Evolutionary conservation across 352 stramenopile genomes (phyloP).

Genomic region (Pseudoperonospora humuli): DNA sequence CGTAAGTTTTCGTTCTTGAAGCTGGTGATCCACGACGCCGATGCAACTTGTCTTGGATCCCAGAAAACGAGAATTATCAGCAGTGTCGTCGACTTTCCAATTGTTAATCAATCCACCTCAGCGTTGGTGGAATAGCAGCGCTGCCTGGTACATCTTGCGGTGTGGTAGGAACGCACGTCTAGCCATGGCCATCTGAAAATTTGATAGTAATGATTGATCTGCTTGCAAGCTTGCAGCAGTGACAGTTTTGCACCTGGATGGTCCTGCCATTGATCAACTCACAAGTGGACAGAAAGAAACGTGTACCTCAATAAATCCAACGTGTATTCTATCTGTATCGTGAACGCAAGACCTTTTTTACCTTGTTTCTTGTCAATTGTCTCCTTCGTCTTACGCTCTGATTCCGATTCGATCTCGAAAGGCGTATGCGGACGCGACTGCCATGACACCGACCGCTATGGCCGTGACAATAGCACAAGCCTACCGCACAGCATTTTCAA

Average conservation of each 20-base stretch:
- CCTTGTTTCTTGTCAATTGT: background rate
- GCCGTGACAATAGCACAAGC: constrained; percentile 22
- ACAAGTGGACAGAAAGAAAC: background rate
- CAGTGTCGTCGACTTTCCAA: background rate
- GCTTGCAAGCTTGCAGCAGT: constrained; percentile 3
- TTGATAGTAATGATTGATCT: constrained; percentile 2
- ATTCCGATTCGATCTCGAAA: constrained; percentile 26
- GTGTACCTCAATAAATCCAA: constrained; percentile 13
- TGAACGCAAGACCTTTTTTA: background rate
- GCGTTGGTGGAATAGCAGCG: background rate
- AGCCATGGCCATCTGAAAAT: background rate
- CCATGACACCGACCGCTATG: constrained; percentile 25
- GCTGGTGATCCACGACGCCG: background rate
- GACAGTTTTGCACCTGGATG: constrained; percentile 15
- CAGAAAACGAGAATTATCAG: constrained; percentile 3
- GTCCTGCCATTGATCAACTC: background rate
- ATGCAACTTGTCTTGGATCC: constrained; percentile 3
- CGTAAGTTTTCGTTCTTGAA: constrained; percentile 18
- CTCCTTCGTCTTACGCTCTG: constrained; percentile 4
- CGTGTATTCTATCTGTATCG: constrained; percentile 20
- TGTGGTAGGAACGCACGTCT: background rate
- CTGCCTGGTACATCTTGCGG: background rate
- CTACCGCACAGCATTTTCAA: constrained; percentile 9
- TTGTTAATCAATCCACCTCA: background rate
- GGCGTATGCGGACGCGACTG: constrained; percentile 21